Base-by-base conservation (phyloP, 768 basidiomycete species). In the Podaxis rugospora region DNA sequence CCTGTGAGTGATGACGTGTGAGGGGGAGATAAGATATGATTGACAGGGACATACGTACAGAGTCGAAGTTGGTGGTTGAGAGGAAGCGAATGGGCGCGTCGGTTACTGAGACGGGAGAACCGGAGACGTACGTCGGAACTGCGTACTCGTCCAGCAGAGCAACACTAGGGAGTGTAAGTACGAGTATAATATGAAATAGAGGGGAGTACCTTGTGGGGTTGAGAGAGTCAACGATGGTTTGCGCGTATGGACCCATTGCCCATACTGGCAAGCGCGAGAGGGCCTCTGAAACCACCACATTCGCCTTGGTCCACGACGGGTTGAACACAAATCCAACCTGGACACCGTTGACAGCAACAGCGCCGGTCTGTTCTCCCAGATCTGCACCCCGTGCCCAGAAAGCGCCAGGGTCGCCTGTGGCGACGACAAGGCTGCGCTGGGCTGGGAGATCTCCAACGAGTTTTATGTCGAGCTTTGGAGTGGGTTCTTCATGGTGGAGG, bases 41-140 rank as follows among this genome's bases (percentile, higher is more conserved):
- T 51, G 18, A 49, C 40, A 37, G 9, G 59, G n/a, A 40, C 46
- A 9, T 36, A 62, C 67, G 51, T 56, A 74, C 74, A 3, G 70
- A 60, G 44, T 62, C 36, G 9, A 62, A 56, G 53, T 64, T 59
- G 10, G 65, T 32, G 0, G 74, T 73, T 4, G 77, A 71, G 21
- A 88, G 78, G 67, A 82, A 86, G 27, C 85, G 80, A 21, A 86
- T 62, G 2, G 86, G 84, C 4, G 84, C 77, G 55, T 76, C 75
- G 42, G 76, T 72, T 51, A 71, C 70, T 0, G 77, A 58, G 5
- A 75, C 67, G 7, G 74, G 70, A 10, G 67, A 62, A 18, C 64
- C 63, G 13, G 76, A 76, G 16, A 82, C 76, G 63, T 87, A 88
- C 4, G 74, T 71, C 10, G 79, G 77, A 14, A 74, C 72, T 4